Evolutionary conservation across 257 asterid species (phyloP).

Genomic region (Petrea volubilis): DNA sequence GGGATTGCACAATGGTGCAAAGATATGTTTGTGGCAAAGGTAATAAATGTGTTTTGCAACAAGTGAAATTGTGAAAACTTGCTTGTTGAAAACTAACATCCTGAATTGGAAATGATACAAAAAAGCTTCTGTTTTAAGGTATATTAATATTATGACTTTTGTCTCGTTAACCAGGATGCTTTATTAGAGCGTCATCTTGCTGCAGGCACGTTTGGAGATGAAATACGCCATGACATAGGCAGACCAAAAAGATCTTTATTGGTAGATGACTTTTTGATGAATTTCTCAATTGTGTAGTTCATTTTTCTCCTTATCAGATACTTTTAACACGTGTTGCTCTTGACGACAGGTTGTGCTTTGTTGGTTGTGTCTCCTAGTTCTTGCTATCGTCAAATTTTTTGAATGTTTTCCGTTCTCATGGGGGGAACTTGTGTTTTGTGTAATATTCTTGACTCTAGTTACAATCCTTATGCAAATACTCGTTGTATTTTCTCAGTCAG

Average conservation of each 20-base stretch:
- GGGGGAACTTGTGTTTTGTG: conserved; percentile 59
- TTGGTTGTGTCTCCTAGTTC: conserved; percentile 61
- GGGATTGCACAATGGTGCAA: conserved; percentile 92
- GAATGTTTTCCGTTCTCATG: conserved; percentile 61
- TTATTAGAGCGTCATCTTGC: conserved; percentile 70
- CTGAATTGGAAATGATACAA: too few species aligned
- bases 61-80: neutral
- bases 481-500: conserved; percentile 65
- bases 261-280: conserved; percentile 35
- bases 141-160: neutral
- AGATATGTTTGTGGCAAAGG: conserved; percentile 81
- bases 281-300: neutral
- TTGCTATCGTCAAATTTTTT: conserved; percentile 42
- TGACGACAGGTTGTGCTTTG: conserved; percentile 57
- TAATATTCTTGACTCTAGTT: conserved; percentile 55
- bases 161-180: conserved; percentile 50
- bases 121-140: neutral
- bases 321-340: conserved; percentile 3
- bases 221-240: conserved; percentile 45
- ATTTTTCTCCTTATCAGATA: neutral
- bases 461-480: conserved; percentile 72
- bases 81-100: neutral
- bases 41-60: too few species aligned
- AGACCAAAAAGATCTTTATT: conserved; percentile 65
- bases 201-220: conserved; percentile 58